A percentile compares a stretch with the other conserved stretches of the same genome.
Evolutionary conservation across 139 green algal species (phyloP).

Genomic region (Haematococcus lacustris): DNA sequence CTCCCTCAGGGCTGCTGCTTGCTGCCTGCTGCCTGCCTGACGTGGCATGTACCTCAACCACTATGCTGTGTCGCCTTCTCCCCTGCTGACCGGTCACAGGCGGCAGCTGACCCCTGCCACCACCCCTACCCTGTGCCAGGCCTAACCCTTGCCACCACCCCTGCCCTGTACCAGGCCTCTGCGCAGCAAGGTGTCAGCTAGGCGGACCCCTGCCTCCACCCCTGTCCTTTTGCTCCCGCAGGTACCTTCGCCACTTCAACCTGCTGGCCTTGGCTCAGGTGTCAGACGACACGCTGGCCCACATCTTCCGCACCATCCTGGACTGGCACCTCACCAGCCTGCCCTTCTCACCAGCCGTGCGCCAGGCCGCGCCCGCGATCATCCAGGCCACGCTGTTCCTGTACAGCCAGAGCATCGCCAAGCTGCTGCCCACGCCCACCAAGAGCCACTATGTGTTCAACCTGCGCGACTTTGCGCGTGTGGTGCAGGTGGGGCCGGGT

Average conservation of each 20-base stretch:
- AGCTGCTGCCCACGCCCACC: slow-evolving; percentile 67
- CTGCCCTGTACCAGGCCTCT: too few species aligned
- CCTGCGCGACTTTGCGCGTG: slow-evolving; percentile 68
- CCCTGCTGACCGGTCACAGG: too few species aligned
- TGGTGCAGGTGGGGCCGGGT: slow-evolving; percentile 60
- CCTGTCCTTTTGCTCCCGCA: too few species aligned
- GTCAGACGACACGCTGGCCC: slow-evolving; percentile 45
- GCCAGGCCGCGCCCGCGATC: slow-evolving; percentile 5
- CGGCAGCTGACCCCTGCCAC: too few species aligned
- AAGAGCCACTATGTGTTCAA: slow-evolving; percentile 85
- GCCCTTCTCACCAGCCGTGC: not conserved
- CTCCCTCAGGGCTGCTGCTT: too few species aligned
- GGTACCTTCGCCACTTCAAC: slow-evolving; percentile 67
- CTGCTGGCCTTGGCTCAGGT: slow-evolving; percentile 51
- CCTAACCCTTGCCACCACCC: too few species aligned
- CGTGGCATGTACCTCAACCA: too few species aligned
- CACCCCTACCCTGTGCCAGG: too few species aligned
- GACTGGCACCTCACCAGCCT: slow-evolving; percentile 52
- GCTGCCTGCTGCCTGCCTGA: too few species aligned
- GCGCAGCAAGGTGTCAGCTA: too few species aligned
- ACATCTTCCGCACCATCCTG: slow-evolving; percentile 73
- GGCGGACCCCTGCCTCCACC: too few species aligned
- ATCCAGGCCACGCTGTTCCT: slow-evolving; percentile 54
- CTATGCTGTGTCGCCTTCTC: too few species aligned
- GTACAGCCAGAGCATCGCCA: slow-evolving; percentile 48